phyloP scores from a whole-genome alignment of 2,329 filamentous ascomycete genomes.

The Trichoderma sp. region DNA sequence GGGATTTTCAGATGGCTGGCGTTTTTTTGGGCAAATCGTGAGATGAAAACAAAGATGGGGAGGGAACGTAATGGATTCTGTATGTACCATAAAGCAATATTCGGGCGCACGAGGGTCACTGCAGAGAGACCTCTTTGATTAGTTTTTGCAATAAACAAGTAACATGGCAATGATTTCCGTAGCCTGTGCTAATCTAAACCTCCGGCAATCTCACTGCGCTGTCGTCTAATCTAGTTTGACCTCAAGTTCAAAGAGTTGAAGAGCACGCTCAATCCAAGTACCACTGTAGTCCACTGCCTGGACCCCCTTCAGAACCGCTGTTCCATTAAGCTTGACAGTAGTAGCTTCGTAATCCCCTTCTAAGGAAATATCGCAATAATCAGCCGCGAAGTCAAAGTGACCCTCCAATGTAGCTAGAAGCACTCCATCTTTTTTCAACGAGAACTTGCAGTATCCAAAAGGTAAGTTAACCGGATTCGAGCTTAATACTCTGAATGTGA shows the following conservation, averaged over 20 bases:
- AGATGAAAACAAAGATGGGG: constrained; percentile 21
- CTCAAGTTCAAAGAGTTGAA: not conserved
- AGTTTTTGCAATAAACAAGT: constrained; percentile 17
- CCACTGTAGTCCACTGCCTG: not conserved
- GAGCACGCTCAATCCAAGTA: not conserved
- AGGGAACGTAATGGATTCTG: constrained; percentile 27
- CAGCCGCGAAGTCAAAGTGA: not conserved
- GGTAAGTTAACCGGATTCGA: not conserved
- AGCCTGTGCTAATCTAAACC: no score
- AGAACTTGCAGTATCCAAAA: not conserved
- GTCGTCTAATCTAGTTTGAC: not conserved
- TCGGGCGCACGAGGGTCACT: constrained; percentile 23
- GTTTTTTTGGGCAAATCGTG: constrained; percentile 33
- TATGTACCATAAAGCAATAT: constrained; percentile 30
- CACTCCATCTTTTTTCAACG: not conserved
- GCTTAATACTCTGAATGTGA: fast-evolving
- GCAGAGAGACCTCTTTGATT: constrained; percentile 25
- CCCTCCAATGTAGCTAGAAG: not conserved
- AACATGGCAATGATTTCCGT: not conserved
- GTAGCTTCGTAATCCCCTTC: not conserved
- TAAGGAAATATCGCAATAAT: not conserved
- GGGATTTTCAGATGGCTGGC: constrained; percentile 29
- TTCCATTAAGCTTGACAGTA: not conserved
- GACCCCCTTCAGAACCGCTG: not conserved
- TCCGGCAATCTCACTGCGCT: no score